Evolutionary conservation across 1,284 basidiomycete genomes (phyloP).

Genomic region (Trichosporon coremiiforme): DNA sequence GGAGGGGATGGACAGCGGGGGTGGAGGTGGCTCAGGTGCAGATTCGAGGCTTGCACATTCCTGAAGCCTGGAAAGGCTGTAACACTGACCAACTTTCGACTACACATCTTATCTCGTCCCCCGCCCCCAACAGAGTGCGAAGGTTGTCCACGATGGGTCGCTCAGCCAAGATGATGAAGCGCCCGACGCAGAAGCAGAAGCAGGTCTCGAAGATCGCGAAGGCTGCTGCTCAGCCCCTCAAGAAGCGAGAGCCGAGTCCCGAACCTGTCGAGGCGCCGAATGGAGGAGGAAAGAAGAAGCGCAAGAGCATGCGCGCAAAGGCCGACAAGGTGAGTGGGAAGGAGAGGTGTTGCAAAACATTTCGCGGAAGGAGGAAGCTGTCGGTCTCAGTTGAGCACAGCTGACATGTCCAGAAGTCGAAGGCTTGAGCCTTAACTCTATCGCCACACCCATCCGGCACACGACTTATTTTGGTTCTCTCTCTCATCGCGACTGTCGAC

Average conservation of each 20-base stretch:
- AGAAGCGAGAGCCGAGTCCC: conserved; percentile 29
- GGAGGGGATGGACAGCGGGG: conserved; percentile 2
- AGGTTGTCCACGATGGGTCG: conserved; percentile 40
- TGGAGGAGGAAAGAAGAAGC: conserved; percentile 25
- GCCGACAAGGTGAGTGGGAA: conserved; percentile 27
- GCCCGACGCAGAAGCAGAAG: conserved; percentile 46
- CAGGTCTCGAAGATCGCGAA: conserved; percentile 41
- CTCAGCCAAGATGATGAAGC: conserved; percentile 47
- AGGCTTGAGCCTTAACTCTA: neutral
- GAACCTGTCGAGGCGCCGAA: neutral
- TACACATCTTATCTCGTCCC: neutral
- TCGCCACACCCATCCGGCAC: no score
- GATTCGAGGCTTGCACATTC: conserved; percentile 6
- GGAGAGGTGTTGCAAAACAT: no score
- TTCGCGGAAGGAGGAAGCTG: no score
- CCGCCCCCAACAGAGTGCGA: no score
- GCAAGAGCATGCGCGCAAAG: conserved; percentile 31
- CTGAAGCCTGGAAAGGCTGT: no score
- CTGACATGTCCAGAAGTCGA: neutral
- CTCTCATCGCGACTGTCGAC: neutral
- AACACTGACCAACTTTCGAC: conserved; percentile 1
- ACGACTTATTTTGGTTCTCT: neutral
- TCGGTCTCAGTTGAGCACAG: no score
- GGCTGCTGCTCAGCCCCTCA: conserved; percentile 35
- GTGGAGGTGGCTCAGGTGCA: conserved; percentile 3